Evolutionary conservation across 768 basidiomycete genomes (phyloP).

Genomic region (Cystofilobasidium bisporidii): DNA sequence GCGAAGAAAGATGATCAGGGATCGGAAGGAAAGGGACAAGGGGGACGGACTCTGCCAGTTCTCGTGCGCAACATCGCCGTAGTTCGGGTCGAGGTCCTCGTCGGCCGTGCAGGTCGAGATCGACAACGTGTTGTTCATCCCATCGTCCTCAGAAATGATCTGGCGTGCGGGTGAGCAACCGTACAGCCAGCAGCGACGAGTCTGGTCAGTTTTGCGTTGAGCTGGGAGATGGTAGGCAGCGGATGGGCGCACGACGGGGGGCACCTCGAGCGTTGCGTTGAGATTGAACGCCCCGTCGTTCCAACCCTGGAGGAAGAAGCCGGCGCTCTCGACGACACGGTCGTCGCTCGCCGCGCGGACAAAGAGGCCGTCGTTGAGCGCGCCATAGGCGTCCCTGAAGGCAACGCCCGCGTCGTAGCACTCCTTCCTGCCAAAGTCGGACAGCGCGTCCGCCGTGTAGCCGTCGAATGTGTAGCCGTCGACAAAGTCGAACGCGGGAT

Average conservation of each 20-base stretch:
- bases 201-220: background rate
- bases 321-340: conserved; percentile 2
- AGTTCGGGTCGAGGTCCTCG: conserved; percentile 57
- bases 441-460: conserved; percentile 15
- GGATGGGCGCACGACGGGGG: background rate
- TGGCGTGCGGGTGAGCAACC: background rate
- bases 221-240: background rate
- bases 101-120: conserved; percentile 36
- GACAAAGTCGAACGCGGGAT: conserved; percentile 28
- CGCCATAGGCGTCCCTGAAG: background rate
- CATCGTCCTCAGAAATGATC: conserved; percentile 4
- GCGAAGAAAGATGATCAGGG: background rate
- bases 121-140: conserved; percentile 9
- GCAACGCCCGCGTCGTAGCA: conserved; percentile 10
- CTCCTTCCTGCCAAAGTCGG: conserved; percentile 6
- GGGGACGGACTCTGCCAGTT: background rate
- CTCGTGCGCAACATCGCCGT: conserved; percentile 43
- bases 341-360: background rate
- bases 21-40: background rate
- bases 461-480: conserved; percentile 31
- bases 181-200: no score
- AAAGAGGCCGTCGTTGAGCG: background rate
- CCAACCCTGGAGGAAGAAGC: background rate
- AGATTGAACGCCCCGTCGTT: background rate
- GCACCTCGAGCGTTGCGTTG: background rate